These are phyloP conservation scores for Heterobasidion parviporum DNA, from an alignment of 1,284 basidiomycete genomes.

Conservation along the genomic window DNA sequence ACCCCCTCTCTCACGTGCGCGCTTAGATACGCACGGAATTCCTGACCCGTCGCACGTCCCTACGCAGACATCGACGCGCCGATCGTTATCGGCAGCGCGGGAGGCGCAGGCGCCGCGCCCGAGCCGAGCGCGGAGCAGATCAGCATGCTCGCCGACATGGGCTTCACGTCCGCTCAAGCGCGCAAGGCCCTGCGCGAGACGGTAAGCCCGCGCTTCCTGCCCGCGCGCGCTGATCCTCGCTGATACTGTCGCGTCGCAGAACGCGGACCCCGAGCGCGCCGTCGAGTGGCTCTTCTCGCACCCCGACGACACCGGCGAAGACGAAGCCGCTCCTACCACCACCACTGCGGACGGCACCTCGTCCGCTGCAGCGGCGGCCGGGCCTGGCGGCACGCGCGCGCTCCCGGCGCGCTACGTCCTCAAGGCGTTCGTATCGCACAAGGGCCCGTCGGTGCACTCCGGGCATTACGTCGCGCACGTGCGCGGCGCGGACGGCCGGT, in stretches of 20 bases:
- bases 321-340: conserved; percentile 37
- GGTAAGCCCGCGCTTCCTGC: conserved; percentile 33
- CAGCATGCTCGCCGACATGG: conserved; percentile 82
- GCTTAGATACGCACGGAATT: background rate
- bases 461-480: conserved; percentile 93
- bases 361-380: conserved; percentile 13
- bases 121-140: conserved; percentile 69
- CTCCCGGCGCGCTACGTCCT: conserved; percentile 77
- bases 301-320: conserved; percentile 80
- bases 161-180: conserved; percentile 81
- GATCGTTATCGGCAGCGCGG: conserved; percentile 31
- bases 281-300: conserved; percentile 98
- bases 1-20: conserved; percentile 7
- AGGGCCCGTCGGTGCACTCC: conserved; percentile 90
- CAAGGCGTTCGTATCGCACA: conserved; percentile 95
- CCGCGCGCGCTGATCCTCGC: background rate
- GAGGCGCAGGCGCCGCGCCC: conserved; percentile 18
- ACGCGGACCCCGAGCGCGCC: conserved; percentile 74
- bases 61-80: conserved; percentile 82
- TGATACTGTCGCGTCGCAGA: conserved; percentile 28
- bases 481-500: conserved; percentile 34
- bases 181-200: conserved; percentile 84
- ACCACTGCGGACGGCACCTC: conserved; percentile 18
- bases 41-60: background rate
- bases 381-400: conserved; percentile 32